Base-by-base conservation (phyloP, 2,329 filamentous ascomycete species). In the Canariomyces notabilis region DNA sequence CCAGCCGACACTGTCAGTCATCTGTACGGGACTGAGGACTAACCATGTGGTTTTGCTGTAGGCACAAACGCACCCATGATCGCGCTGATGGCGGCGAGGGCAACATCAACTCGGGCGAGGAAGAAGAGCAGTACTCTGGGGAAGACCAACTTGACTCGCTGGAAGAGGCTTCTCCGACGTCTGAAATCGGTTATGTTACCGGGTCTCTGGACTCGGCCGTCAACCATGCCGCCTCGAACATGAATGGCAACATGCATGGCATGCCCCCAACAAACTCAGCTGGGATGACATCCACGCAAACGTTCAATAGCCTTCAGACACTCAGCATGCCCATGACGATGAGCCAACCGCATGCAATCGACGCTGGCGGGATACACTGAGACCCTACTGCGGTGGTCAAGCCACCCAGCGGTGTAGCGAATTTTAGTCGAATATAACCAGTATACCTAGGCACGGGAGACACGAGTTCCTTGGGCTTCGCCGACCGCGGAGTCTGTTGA, bases 81-180 rank as follows among this genome's bases (percentile, higher is more conserved):
- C 83, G 77, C 44, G 75, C 76, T 47, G 80, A 84, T 40, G 79
- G 78, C 29, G 73, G 67, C 34, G 80, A 84, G 35, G 73, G 72
- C 42, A 65, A 65, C 48, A 74, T 82, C 59, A 77, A 76, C 61
- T 85, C 85, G 32, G 89, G 91, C 47, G 89, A 95, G 58, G 89
- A 94, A 37, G 81, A 91, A 57, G 89, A 95, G 61, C 87, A 93
- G 44, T 83, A 76, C 58, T 83, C 80, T 29, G 88, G 91, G 50
- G 89, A 94, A 55, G 87, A 93, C 57, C 86, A 90, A 22, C 81
- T 91, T 45, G 85, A 85, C 42, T 84, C 87, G 32, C 77, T 90
- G 21, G 87, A 89, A 53, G 86, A 90, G 54, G 82, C 85, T 15
- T 89, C 86, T 11, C 85, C 87, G 14, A 81, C 77, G 38, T 87